Base-by-base conservation (phyloP, 1,139 yeast genomes). In the Saccharomycopsis phalli region DNA sequence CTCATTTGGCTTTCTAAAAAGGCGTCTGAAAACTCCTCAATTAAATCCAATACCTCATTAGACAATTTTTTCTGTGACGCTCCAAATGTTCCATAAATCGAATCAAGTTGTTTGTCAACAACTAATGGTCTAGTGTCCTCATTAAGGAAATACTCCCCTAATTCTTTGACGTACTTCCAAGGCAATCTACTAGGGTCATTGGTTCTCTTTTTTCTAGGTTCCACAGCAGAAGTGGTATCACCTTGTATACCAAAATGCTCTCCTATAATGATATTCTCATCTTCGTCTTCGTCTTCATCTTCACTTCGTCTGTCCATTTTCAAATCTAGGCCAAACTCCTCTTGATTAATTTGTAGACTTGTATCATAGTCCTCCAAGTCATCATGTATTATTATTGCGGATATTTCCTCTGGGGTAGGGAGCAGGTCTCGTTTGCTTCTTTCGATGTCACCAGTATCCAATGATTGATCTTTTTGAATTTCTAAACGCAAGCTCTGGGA, bases 1-100 rank as follows among this genome's bases (percentile, higher is more conserved):
- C 49, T 46, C 39, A 63, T 48, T 31, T 68, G 56, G 20, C 57
- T 58, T 23, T 51, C 52, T 7, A 69, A 48, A 45, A 70, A 69
- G 2, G 51, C 54, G 29, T 59, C 51, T 27, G 55, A 51, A 30
- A 55, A 48, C 4, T 49, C 46, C 28, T 51, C 56, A n/a, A 58
- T 31, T 4, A 38, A 16, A 5, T 35, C 25, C 8, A 44, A 17
- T 14, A 42, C 29, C 8, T 31, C 26, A 18, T 28, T 31, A 7
- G 34, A 14, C 2, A 42, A 23, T 31, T 26, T 37, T 3, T 17
- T 17, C 8, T 17, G 28, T 5, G 28, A 28, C 4, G 36, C 10
- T 4, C 22, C 26, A 6, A 17, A 14, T 22, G 18, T 25, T 5
- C 30, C 18, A 7, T 31, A 22, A 7, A 37, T n/a, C 20, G 20